Evolutionary conservation across 2,329 filamentous ascomycete species (phyloP).

Genomic region (Diaporthe velutina): DNA sequence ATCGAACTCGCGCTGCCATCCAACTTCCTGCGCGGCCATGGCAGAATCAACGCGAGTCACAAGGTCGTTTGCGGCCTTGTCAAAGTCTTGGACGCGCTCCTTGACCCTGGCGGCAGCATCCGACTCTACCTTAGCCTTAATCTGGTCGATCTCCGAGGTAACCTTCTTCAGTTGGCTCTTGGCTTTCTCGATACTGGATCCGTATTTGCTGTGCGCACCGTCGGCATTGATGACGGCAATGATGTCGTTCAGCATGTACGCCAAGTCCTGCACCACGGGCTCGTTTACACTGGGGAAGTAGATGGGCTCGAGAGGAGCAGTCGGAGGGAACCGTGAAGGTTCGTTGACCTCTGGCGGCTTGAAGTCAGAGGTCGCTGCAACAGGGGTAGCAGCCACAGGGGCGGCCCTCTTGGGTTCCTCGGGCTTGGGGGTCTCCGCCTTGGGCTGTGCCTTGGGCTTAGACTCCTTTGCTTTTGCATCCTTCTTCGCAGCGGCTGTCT

Average conservation of each 20-base stretch:
- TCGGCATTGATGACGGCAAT: conserved; percentile 94
- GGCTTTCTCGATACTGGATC: conserved; percentile 83
- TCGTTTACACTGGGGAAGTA: conserved; percentile 82
- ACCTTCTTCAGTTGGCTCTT: conserved; percentile 86
- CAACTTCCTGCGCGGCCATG: conserved; percentile 83
- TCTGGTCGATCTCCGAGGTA: conserved; percentile 79
- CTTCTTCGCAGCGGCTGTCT: conserved; percentile 50
- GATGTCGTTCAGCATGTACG: conserved; percentile 95
- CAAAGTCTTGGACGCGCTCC: conserved; percentile 81
- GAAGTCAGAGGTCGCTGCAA: conserved; percentile 53
- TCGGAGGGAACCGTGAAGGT: conserved; percentile 72
- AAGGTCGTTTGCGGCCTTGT: conserved; percentile 88
- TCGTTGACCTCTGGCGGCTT: conserved; percentile 74
- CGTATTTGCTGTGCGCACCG: conserved; percentile 81
- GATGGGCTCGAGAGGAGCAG: conserved; percentile 82
- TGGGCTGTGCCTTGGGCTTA: conserved; percentile 40
- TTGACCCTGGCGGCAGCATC: conserved; percentile 82
- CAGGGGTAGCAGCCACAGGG: conserved; percentile 35
- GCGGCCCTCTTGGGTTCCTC: conserved; percentile 44
- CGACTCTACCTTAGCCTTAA: conserved; percentile 78
- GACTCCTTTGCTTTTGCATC: conserved; percentile 47
- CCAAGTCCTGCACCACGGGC: conserved; percentile 90
- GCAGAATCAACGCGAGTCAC: conserved; percentile 87
- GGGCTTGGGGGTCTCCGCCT: conserved; percentile 45
- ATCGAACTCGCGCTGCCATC: conserved; percentile 90